Evolutionary conservation across 768 basidiomycete species (phyloP).

Genomic region (Boletus reticulatus): DNA sequence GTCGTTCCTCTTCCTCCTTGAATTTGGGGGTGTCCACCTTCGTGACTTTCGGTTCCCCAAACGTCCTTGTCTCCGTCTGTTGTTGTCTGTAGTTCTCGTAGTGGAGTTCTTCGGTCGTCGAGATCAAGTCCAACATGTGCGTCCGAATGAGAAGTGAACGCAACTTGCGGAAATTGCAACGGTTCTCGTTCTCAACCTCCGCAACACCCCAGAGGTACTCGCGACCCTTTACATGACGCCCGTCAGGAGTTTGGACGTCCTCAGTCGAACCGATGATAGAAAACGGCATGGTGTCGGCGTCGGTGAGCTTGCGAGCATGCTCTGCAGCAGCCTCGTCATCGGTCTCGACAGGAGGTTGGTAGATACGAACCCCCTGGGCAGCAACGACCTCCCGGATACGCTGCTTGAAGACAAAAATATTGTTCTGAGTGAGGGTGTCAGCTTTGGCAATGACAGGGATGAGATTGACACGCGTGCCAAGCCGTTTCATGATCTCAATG

Average conservation of each 20-base stretch:
- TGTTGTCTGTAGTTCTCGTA: constrained; percentile 98
- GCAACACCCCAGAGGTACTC: constrained; percentile 99
- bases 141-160: constrained; percentile 94
- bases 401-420: constrained; percentile 89
- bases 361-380: constrained; percentile 93
- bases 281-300: constrained; percentile 96
- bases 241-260: constrained; percentile 90
- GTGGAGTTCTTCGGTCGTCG: constrained; percentile 91
- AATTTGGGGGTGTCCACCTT: constrained; percentile 99
- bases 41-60: constrained; percentile 97
- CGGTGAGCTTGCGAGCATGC: constrained; percentile 81
- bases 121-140: constrained; percentile 97
- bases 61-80: constrained; percentile 99
- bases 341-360: constrained; percentile 86
- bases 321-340: constrained; percentile 88
- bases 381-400: constrained; percentile 88
- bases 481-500: constrained; percentile 99
- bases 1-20: constrained; percentile 97
- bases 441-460: constrained; percentile 98
- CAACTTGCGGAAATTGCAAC: constrained; percentile 99
- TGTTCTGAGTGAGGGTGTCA: constrained; percentile 93
- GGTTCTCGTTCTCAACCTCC: constrained; percentile 98
- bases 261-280: constrained; percentile 98
- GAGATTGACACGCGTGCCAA: constrained; percentile 96
- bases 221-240: constrained; percentile 92